Base-by-base conservation (phyloP, 2,329 filamentous ascomycete species). In the Hansfordia pulvinata region DNA sequence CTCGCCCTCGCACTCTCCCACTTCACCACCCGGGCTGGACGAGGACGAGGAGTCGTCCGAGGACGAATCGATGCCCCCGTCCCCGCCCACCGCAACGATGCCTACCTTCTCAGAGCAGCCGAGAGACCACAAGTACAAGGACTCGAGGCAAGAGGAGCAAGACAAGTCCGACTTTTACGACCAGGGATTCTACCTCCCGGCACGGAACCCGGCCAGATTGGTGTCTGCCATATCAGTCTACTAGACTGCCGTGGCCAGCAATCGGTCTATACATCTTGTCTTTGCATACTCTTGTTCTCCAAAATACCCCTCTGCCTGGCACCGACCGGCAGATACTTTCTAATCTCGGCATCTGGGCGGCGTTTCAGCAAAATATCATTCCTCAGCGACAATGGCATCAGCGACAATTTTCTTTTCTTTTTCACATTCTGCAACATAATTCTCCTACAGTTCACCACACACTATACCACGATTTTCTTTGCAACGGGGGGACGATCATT, bases 31-130 rank as follows among this genome's bases (percentile, higher is more conserved):
- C 7, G 78, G 82, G 48, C 69, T 84, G 31, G 64, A 75, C 38
- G 62, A 71, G 35, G 78, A 84, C 46, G 69, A 67, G 34, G 76
- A 76, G 35, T 74, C 70, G 2, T 76, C 72, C 30, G 78, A 84
- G 41, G 79, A 85, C 53, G 75, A 81, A 39, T 56, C 63, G 25
- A 71, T 82, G 70, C 80, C 80, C 6, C 76, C 76, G 12, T 81
- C 76, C 33, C 77, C 77, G 19, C 68, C 70, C 22, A 58, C 61
- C 13, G 49, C 64, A 16, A 49, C 63, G 19, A 54, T 83, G 28
- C 59, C 69, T 33, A 54, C 62, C 20, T 79, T 83, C 44, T 56
- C 64, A 23, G 60, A 69, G 40, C 69, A 76, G 58, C 58, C 70
- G 46, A 45, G 45, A 47, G 51, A 41, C 43, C 50, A 44, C 39